Evolutionary conservation across 1,284 basidiomycete genomes (phyloP).

Genomic region (Ustilago esculenta): DNA sequence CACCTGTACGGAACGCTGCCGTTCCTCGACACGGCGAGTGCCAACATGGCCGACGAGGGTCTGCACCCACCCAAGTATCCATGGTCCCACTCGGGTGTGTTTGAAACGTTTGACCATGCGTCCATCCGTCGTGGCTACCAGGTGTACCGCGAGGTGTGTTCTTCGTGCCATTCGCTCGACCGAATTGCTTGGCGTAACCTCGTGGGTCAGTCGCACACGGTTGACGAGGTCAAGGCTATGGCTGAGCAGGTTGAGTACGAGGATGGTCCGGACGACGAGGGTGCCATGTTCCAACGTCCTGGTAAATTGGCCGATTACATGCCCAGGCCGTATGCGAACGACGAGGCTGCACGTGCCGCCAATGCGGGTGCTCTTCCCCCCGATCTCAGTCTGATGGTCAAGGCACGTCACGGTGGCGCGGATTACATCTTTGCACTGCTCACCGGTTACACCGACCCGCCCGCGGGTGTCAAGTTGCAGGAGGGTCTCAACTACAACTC

Average conservation of each 20-base stretch:
- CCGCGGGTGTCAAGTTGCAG: slow-evolving; percentile 93
- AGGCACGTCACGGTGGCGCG: slow-evolving; percentile 95
- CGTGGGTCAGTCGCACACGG: slow-evolving; percentile 96
- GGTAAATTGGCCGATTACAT: slow-evolving; percentile 98
- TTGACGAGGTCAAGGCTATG: slow-evolving; percentile 88
- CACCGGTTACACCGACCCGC: slow-evolving; percentile 96
- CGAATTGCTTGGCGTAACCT: slow-evolving; percentile 99
- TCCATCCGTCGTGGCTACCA: slow-evolving; percentile 96
- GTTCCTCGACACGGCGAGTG: slow-evolving; percentile 58
- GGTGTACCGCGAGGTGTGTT: slow-evolving; percentile 98
- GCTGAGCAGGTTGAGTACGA: slow-evolving; percentile 92
- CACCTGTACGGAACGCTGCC: slow-evolving; percentile 82
- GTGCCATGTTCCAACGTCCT: slow-evolving; percentile 98
- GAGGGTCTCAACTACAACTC: slow-evolving; percentile 70
- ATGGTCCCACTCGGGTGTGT: slow-evolving; percentile 86
- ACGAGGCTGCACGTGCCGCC: slow-evolving; percentile 92
- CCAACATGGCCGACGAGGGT: slow-evolving; percentile 79
- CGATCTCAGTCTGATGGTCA: slow-evolving; percentile 95
- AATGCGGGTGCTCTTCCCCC: slow-evolving; percentile 96
- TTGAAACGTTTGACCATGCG: slow-evolving; percentile 95
- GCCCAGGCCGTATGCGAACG: slow-evolving; percentile 95
- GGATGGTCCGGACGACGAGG: slow-evolving; percentile 93
- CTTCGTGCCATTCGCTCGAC: slow-evolving; percentile 98
- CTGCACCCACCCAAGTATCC: slow-evolving; percentile 89
- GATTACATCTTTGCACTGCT: slow-evolving; percentile 97